Evolutionary conservation across 192 early-diverging fungal species (phyloP).

Genomic region (Thoreauomyces humboldtii): DNA sequence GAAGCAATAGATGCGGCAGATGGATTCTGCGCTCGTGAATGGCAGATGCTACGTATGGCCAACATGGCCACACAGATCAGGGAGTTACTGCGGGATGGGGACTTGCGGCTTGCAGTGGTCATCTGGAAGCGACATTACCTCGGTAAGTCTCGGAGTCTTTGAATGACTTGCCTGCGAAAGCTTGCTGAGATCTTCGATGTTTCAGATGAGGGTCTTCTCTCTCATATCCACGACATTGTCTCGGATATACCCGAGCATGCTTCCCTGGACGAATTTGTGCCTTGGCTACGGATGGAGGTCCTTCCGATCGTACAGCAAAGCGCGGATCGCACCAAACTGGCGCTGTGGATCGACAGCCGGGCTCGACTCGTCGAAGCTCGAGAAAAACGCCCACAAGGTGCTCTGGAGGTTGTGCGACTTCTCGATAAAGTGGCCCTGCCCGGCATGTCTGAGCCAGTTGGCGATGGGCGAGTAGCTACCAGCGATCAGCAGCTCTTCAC

Average conservation of each 20-base stretch:
- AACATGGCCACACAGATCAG: slow-evolving; percentile 43
- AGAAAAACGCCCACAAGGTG: slow-evolving; percentile 38
- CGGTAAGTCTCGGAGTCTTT: slow-evolving; percentile 24
- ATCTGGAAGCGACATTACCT: slow-evolving; percentile 57
- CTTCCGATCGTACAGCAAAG: slow-evolving; percentile 38
- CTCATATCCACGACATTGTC: slow-evolving; percentile 45
- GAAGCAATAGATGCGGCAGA: background rate
- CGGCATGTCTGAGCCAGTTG: slow-evolving; percentile 1
- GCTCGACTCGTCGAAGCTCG: slow-evolving; percentile 47
- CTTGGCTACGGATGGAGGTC: slow-evolving; percentile 56
- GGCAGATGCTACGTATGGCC: slow-evolving; percentile 47
- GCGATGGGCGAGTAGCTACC: background rate
- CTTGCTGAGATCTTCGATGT: too few species aligned
- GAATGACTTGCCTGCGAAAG: too few species aligned
- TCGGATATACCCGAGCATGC: slow-evolving; percentile 42
- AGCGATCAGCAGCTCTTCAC: slow-evolving; percentile 10
- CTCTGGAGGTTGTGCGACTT: slow-evolving; percentile 44
- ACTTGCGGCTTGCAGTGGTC: slow-evolving; percentile 36
- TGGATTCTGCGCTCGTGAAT: slow-evolving; percentile 30
- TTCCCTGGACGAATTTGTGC: slow-evolving; percentile 30
- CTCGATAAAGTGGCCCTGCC: slow-evolving; percentile 30
- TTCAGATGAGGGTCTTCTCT: slow-evolving; percentile 33
- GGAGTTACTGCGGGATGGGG: slow-evolving; percentile 40
- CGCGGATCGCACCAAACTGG: slow-evolving; percentile 36
- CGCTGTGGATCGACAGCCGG: slow-evolving; percentile 52